A percentile compares a stretch with the other conserved stretches of the same genome.
Conservation (phyloP, 2,329 filamentous ascomycete species). For the Periconia macrospinosa region DNA sequence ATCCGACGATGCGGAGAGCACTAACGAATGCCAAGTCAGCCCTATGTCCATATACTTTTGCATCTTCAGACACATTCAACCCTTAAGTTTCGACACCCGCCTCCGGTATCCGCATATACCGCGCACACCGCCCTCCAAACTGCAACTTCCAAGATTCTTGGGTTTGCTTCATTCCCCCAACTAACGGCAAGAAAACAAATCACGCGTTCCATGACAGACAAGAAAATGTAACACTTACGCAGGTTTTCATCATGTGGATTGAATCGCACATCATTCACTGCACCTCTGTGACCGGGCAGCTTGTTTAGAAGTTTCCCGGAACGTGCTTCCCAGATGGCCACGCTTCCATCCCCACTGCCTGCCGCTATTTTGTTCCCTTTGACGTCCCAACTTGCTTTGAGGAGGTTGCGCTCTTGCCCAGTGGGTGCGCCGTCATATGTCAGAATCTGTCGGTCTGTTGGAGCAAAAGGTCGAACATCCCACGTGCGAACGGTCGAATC, state of each 20-base stretch:
- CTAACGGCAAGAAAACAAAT: neutral
- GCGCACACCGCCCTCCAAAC: neutral
- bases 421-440: conserved; percentile 91
- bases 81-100: conserved; percentile 3
- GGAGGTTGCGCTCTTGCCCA: conserved; percentile 88
- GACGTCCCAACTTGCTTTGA: conserved; percentile 86
- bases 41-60: conserved; percentile 6
- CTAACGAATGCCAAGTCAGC: conserved; percentile 52
- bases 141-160: conserved; percentile 1
- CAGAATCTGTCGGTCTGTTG: conserved; percentile 78
- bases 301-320: conserved; percentile 93
- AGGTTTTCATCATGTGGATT: conserved; percentile 83
- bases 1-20: conserved; percentile 89
- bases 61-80: conserved; percentile 15
- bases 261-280: conserved; percentile 93
- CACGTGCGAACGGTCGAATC: conserved; percentile 93
- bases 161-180: neutral
- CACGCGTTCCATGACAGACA: conserved; percentile 3
- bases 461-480: conserved; percentile 95
- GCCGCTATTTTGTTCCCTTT: conserved; percentile 85
- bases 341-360: conserved; percentile 86
- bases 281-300: conserved; percentile 90
- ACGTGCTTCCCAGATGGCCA: conserved; percentile 86
- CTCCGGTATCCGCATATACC: neutral
- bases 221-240: conserved; percentile 61